Evolutionary conservation across 805 yeast species (phyloP), one percentile per base, ranked within the genome.

Genomic region (Candida schatavii): DNA sequence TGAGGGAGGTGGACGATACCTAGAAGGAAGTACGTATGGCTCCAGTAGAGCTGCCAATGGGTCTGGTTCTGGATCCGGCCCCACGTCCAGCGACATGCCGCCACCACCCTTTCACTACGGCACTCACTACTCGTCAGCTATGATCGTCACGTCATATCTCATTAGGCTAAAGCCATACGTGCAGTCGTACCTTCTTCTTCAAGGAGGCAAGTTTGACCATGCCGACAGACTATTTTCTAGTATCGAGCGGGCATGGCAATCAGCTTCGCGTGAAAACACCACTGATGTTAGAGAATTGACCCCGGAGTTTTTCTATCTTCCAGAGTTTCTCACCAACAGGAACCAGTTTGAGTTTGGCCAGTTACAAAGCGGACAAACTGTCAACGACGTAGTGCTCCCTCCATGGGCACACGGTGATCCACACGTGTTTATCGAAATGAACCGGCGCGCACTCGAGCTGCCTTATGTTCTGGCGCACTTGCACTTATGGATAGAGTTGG

Each of bases 21-120:
- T n/a, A n/a, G n/a, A n/a, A n/a, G n/a, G n/a, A n/a, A n/a, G n/a
- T n/a, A n/a, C n/a, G n/a, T n/a, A n/a, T n/a, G n/a, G n/a, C n/a
- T n/a, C n/a, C n/a, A n/a, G n/a, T n/a, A n/a, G n/a, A n/a, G n/a
- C n/a, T n/a, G n/a, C n/a, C n/a, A n/a, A n/a, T n/a, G n/a, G n/a
- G n/a, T n/a, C n/a, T n/a, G n/a, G n/a, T n/a, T n/a, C n/a, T n/a
- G n/a, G n/a, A n/a, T n/a, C n/a, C n/a, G n/a, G n/a, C n/a, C n/a
- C n/a, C n/a, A n/a, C n/a, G n/a, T n/a, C n/a, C n/a, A n/a, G n/a
- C n/a, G n/a, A n/a, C n/a, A n/a, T n/a, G n/a, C n/a, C n/a, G n/a
- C n/a, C n/a, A n/a, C 88, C 89, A 0, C 86, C 96, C 0, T 88
- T 88, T 60, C 96, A 88, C 57, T 88, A 88, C 54, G 97, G 97